Evolutionary conservation across 768 basidiomycete genomes (phyloP), one percentile per base, ranked within the genome.

Genomic region (Mycena kentingensis): DNA sequence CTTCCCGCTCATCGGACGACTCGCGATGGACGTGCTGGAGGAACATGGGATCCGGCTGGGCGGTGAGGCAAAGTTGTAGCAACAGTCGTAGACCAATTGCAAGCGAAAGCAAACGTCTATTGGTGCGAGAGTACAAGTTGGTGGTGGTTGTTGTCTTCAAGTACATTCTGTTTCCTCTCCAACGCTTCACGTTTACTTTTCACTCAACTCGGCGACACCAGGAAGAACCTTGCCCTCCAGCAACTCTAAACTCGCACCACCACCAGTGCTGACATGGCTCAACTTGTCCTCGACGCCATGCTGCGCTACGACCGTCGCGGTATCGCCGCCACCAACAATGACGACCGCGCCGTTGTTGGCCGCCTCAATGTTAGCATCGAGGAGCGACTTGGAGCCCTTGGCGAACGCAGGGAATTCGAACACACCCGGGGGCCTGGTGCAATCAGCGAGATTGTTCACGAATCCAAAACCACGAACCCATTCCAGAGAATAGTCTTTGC

Each of bases 401-500:
- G 94, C 88, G 64, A 99, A 99, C 18, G 84, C 83, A 32, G 90
- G 84, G 78, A 97, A 96, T 71, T 99, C 96, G 70, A 99, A 99
- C 32, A 99, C 96, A 62, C 96, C 96, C 29, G 95, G 88, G 35
- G 97, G 96, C 31, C 96, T 98, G 66, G 46, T 16, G 48, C 26
- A 22, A 35, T 19, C 27, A 24, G 31, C 54, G 61, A 66, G 39
- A 21, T 49, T 26, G 24, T 15, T 25, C 37, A 29, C 1, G 13
- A 3, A 24, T 24, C 35, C 1, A n/a, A 16, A 39, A 39, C 42
- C 7, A 70, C 79, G 66, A 59, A 88, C 90, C 90, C 90, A 61
- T 94, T 94, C 96, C 96, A 99, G 47, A 99, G 84, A 65, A 98
- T 93, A 32, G 96, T 99, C 81, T 92, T 97, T 46, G 93, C 78